Conservation (phyloP, 306 rosid genomes). For the Fragaria iinumae region DNA sequence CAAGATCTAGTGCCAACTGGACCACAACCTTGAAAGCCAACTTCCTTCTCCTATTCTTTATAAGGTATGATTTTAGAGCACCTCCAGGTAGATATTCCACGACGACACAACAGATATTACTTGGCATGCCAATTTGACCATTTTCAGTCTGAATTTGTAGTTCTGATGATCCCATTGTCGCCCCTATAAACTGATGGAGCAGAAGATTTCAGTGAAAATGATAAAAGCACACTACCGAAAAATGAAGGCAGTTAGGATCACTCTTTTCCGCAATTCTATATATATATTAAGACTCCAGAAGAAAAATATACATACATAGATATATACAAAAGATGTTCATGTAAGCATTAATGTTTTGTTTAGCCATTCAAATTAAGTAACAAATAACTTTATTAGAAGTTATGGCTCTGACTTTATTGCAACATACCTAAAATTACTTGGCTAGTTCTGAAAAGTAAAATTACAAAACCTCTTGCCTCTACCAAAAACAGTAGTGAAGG, state of each 20-base stretch:
- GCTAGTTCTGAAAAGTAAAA: not conserved
- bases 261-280: not conserved
- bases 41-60: slow-evolving; percentile 91
- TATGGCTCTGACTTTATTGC: not conserved
- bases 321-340: not conserved
- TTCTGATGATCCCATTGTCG: slow-evolving; percentile 90
- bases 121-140: slow-evolving; percentile 90
- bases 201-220: slow-evolving; percentile 8
- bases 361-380: not conserved
- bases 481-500: not conserved
- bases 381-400: not conserved
- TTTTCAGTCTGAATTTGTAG: slow-evolving; percentile 85
- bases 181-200: slow-evolving; percentile 76
- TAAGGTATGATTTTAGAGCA: slow-evolving; percentile 71
- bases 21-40: slow-evolving; percentile 83
- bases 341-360: not conserved
- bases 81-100: slow-evolving; percentile 98
- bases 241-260: not conserved
- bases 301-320: not conserved
- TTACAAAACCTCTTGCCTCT: not conserved
- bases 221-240: not conserved
- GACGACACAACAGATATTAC: slow-evolving; percentile 82
- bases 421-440: not conserved
- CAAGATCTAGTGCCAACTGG: slow-evolving; percentile 94
- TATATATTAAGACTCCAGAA: not conserved